These are phyloP conservation scores for Clavaria fumosa DNA, from an alignment of 768 basidiomycete genomes.

Conservation along the genomic window DNA sequence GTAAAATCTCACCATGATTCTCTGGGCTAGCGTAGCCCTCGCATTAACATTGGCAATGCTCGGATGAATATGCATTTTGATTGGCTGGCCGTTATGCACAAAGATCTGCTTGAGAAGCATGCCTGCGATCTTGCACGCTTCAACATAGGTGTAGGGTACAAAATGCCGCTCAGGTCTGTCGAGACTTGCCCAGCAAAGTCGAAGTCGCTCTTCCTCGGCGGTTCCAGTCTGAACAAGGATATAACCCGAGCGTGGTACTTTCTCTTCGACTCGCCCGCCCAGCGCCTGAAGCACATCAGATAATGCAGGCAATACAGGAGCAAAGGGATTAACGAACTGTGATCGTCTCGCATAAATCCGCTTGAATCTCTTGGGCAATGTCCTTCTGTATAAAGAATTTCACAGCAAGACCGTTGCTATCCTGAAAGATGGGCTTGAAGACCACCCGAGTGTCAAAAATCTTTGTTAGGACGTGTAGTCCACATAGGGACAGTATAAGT, in stretches of 20 bases:
- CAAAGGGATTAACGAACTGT: conserved; percentile 28
- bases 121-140: conserved; percentile 70
- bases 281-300: conserved; percentile 30
- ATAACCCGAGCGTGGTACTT: conserved; percentile 66
- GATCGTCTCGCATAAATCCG: conserved; percentile 60
- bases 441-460: not conserved
- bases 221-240: conserved; percentile 56
- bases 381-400: conserved; percentile 83
- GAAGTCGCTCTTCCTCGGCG: conserved; percentile 58
- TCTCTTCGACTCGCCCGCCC: conserved; percentile 63
- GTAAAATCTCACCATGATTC: conserved; percentile 42
- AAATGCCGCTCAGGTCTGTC: conserved; percentile 66
- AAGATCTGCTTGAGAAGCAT: conserved; percentile 67
- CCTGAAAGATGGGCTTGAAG: conserved; percentile 51
- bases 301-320: conserved; percentile 1
- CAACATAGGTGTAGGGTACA: conserved; percentile 69
- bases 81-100: conserved; percentile 43
- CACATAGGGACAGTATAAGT: not conserved
- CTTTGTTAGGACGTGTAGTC: not conserved
- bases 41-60: conserved; percentile 72
- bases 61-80: conserved; percentile 66
- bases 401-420: conserved; percentile 45
- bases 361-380: conserved; percentile 48
- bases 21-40: conserved; percentile 44
- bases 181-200: conserved; percentile 50